Conservation (phyloP, 176 grass and related monocot species). For the Stipa capillata region DNA sequence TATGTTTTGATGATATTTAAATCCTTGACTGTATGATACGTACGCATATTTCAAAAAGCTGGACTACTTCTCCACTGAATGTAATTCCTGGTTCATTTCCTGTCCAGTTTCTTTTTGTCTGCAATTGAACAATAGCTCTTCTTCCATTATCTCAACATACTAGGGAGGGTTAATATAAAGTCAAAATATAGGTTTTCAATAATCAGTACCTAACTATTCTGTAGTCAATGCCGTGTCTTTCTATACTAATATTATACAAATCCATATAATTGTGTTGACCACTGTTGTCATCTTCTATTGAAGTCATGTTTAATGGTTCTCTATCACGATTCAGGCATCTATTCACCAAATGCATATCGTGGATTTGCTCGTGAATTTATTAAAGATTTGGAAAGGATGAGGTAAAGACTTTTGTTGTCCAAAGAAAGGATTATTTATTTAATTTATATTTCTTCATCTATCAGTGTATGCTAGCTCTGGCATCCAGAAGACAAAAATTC, state of each 20-base stretch:
- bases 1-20: not conserved
- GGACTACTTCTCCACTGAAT: constrained; percentile 98
- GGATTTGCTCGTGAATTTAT: constrained; percentile 98
- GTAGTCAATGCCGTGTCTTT: not conserved
- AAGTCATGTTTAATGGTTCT: not conserved
- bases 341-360: constrained; percentile 94
- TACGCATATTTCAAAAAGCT: constrained; percentile 98
- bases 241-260: not conserved
- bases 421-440: not conserved
- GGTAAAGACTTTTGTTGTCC: constrained; percentile 19
- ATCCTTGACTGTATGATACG: constrained; percentile 64
- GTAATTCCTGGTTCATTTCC: constrained; percentile 38
- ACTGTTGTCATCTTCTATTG: not conserved
- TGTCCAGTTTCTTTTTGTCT: not conserved
- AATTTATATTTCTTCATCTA: not conserved
- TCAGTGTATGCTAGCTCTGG: not conserved
- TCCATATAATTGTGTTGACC: not conserved
- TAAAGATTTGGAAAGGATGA: constrained; percentile 94
- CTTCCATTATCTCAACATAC: not conserved
- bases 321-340: constrained; percentile 48
- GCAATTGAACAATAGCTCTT: not conserved
- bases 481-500: not conserved
- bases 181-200: not conserved
- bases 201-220: not conserved
- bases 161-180: not conserved